phyloP scores from a whole-genome alignment of 2,329 filamentous ascomycete genomes.

The Fusarium praegraminearum region DNA sequence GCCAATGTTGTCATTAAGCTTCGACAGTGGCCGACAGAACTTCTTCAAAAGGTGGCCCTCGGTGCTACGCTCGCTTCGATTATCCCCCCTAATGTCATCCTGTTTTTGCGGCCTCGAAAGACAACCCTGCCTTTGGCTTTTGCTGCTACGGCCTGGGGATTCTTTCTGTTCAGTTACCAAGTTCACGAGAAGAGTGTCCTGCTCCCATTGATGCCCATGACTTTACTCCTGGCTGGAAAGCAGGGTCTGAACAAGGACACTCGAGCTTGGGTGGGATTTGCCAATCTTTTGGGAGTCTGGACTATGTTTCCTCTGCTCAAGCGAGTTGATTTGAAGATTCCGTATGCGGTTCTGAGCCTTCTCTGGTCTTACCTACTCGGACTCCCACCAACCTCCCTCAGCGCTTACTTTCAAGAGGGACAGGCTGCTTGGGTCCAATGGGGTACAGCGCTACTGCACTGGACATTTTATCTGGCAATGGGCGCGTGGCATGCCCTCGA shows the following conservation, averaged over 20 bases:
- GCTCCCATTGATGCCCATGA: constrained; percentile 93
- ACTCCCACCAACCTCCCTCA: constrained; percentile 80
- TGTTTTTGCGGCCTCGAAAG: constrained; percentile 83
- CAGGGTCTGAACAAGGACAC: constrained; percentile 81
- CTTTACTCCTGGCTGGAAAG: constrained; percentile 81
- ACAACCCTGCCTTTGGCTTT: constrained; percentile 83
- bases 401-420: constrained; percentile 71
- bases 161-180: constrained; percentile 97
- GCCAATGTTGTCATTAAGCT: constrained; percentile 92
- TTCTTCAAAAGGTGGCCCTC: constrained; percentile 83
- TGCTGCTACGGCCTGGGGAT: constrained; percentile 90
- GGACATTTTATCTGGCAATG: constrained; percentile 82
- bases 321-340: constrained; percentile 84
- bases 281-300: constrained; percentile 89
- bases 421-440: constrained; percentile 54
- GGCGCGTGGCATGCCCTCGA: constrained; percentile 84
- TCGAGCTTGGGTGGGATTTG: constrained; percentile 94
- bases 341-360: constrained; percentile 85
- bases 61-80: constrained; percentile 81
- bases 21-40: constrained; percentile 74
- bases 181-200: constrained; percentile 98
- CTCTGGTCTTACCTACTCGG: constrained; percentile 94
- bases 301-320: constrained; percentile 93
- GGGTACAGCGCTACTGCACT: constrained; percentile 76
- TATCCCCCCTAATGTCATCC: constrained; percentile 79